phyloP scores from a whole-genome alignment of 2,329 filamentous ascomycete genomes.

The Trichoderma sp. region DNA sequence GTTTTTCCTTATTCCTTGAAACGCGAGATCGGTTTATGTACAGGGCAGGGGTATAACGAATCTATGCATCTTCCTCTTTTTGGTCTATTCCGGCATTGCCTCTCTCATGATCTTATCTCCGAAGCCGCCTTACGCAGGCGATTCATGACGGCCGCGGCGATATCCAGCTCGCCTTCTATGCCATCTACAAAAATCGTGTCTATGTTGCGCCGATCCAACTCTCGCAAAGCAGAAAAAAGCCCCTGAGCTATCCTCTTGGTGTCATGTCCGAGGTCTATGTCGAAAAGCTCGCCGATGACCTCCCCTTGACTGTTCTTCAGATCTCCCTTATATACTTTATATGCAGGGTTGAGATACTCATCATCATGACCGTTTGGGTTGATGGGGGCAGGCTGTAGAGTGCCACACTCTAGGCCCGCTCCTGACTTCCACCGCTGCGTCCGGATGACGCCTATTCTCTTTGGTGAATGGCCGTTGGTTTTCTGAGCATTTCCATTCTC shows the following conservation, averaged over 20 bases:
- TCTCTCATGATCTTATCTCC: slow-evolving; percentile 50
- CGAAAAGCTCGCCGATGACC: slow-evolving; percentile 50
- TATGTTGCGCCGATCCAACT: slow-evolving; percentile 75
- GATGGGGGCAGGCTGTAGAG: slow-evolving; percentile 34
- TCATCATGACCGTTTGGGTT: slow-evolving; percentile 20
- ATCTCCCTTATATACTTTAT: slow-evolving; percentile 41
- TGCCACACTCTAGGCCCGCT: slow-evolving; percentile 48
- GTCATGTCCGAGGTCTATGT: slow-evolving; percentile 69
- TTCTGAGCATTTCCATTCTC: slow-evolving; percentile 17
- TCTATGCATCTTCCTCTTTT: slow-evolving; percentile 21
- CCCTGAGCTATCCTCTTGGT: slow-evolving; percentile 76
- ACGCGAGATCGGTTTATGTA: slow-evolving; percentile 16
- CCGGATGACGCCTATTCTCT: slow-evolving; percentile 51
- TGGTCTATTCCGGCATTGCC: slow-evolving; percentile 27
- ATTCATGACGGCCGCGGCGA: slow-evolving; percentile 86
- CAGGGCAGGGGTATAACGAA: slow-evolving; percentile 20
- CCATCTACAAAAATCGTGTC: slow-evolving; percentile 90
- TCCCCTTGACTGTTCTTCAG: slow-evolving; percentile 35
- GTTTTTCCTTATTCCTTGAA: slow-evolving; percentile 16
- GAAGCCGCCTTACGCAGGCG: slow-evolving; percentile 73
- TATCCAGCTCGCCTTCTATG: slow-evolving; percentile 72
- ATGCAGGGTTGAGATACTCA: slow-evolving; percentile 32
- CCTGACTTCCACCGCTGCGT: slow-evolving; percentile 51
- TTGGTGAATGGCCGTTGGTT: slow-evolving; percentile 48
- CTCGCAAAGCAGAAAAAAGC: slow-evolving; percentile 81